Conservation (phyloP, 352 stramenopile species). For the Pythium dissotocum region DNA sequence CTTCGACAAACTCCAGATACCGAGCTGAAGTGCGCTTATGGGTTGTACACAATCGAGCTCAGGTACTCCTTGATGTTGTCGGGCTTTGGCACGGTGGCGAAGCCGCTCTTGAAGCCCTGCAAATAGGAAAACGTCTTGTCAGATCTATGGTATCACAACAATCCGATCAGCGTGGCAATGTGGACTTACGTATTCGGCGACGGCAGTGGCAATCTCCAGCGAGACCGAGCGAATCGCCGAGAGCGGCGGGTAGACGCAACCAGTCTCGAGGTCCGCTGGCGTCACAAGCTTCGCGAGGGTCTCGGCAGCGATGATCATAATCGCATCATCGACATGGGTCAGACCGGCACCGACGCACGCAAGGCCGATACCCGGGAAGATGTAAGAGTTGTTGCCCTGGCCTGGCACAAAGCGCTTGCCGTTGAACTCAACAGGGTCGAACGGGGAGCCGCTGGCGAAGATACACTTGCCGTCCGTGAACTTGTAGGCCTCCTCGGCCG, state of each 20-base stretch:
- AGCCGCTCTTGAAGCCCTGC: constrained; percentile 62
- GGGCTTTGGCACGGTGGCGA: constrained; percentile 53
- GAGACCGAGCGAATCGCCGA: constrained; percentile 93
- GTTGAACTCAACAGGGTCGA: constrained; percentile 92
- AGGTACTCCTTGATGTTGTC: constrained; percentile 56
- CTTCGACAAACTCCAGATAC: background rate
- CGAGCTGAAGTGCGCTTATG: constrained; percentile 34
- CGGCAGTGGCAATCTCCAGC: constrained; percentile 90
- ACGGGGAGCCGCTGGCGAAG: constrained; percentile 95
- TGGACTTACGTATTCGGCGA: constrained; percentile 79
- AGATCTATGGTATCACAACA: background rate
- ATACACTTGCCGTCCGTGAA: constrained; percentile 96
- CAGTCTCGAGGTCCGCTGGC: constrained; percentile 87
- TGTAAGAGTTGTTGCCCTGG: constrained; percentile 96
- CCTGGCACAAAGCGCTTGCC: constrained; percentile 82
- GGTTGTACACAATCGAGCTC: constrained; percentile 69
- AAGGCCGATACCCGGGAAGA: constrained; percentile 96
- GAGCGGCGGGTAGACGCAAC: constrained; percentile 94
- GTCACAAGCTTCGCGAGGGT: constrained; percentile 76
- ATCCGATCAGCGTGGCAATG: background rate
- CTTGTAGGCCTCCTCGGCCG: constrained; percentile 95
- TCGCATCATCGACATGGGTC: constrained; percentile 75
- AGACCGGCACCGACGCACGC: constrained; percentile 88
- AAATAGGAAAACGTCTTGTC: constrained; percentile 13
- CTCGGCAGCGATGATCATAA: constrained; percentile 84